Base-by-base conservation (phyloP, 2,329 filamentous ascomycete species). In the Penicillium hesseltinei region DNA sequence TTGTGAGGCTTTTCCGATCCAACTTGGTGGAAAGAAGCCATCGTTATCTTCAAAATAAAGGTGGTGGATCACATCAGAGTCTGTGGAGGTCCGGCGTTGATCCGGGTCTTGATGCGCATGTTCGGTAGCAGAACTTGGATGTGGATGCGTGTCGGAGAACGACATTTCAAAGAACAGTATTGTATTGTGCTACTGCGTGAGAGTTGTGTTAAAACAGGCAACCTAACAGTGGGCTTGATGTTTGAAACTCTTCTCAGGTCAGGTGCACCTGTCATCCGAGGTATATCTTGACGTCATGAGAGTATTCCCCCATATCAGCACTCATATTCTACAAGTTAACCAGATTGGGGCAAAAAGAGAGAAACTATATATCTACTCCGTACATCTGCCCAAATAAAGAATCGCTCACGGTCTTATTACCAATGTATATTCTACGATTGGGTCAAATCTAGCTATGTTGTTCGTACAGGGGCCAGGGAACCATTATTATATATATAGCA, bases 31-130 rank as follows among this genome's bases (percentile, higher is more conserved):
- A 43, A 74, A 74, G 56, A 74, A 74, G 51, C 65, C 63, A 35
- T 69, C 69, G 46, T 74, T 73, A 45, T 74, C 71, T 56, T 74
- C 70, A 29, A 69, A 74, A 51, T 72, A 67, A 19, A 73, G 70
- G 57, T 69, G 65, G 62, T 74, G 70, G 29, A 67, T 66, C 19
- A 71, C 23, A 23, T 68, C 61, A 5, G 65, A 61, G 23, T 68
- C 56, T n/a, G 53, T 40, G 13, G 51, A 57, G 19, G 47, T 46
- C 27, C 42, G 54, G 17, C 38, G 42, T 35, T 52, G 43, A 52
- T 23, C 40, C 33, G 39, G 23, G 11, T 54, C 31, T 2, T 27
- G 21, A n/a, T 54, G 51, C n/a, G 29, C 7, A 21, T 43, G 36
- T 19, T 40, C 25, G 25, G 19, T 29, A 38, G 13, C 5, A 25